These are phyloP conservation scores for Coemansia sp. DNA, from an alignment of 192 early-diverging fungal species.

Conservation along the genomic window DNA sequence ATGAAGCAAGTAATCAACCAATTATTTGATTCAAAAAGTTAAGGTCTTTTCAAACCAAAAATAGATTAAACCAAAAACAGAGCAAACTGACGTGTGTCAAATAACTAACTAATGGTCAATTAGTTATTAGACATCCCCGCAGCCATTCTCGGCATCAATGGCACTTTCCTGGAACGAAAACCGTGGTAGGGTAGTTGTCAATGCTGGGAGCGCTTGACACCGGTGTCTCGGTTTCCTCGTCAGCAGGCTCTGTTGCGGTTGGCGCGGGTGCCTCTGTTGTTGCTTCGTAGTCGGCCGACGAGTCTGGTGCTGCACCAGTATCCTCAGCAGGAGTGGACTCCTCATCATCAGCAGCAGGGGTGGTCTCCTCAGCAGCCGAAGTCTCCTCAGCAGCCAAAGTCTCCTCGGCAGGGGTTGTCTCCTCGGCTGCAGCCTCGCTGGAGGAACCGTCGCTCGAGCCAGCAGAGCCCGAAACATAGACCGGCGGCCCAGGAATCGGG, in stretches of 20 bases:
- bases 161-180: not conserved
- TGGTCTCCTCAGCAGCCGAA: not conserved
- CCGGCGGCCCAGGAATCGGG: slow-evolving; percentile 27
- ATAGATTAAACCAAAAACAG: no score
- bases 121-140: no score
- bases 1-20: no score
- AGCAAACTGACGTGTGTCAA: no score
- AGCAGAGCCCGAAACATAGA: slow-evolving; percentile 23
- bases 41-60: no score
- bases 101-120: no score
- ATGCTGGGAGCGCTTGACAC: not conserved
- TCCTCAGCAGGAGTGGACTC: no score
- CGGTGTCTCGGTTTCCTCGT: not conserved
- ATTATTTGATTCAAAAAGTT: no score
- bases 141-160: not conserved
- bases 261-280: not conserved
- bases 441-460: not conserved
- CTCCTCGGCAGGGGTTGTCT: not conserved
- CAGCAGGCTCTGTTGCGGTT: not conserved
- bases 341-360: no score
- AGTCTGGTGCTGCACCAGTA: not conserved
- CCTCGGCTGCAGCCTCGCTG: not conserved
- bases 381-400: no score
- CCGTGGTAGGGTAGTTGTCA: not conserved
- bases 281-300: not conserved